Percentiles rank a stretch among this genome's conserved stretches.
Evolutionary conservation across 192 early-diverging fungal species (phyloP).

Genomic region (Anaeromyces robustus): DNA sequence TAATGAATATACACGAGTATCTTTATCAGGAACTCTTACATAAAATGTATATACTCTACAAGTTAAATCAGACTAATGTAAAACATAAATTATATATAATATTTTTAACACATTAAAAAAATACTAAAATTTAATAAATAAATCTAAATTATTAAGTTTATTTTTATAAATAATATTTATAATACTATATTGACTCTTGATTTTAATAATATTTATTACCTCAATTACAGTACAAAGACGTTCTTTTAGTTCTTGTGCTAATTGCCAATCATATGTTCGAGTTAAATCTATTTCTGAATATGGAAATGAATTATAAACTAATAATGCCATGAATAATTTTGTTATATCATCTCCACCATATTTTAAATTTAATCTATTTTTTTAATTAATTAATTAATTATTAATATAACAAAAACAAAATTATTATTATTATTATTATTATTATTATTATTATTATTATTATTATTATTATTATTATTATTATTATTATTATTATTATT

Average conservation of each 20-base stretch:
- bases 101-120: too few species aligned
- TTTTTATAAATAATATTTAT: too few species aligned
- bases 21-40: conserved; percentile 51
- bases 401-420: too few species aligned
- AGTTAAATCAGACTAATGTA: conserved; percentile 47
- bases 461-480: too few species aligned
- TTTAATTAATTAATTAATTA: neutral
- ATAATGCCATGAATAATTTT: conserved; percentile 43
- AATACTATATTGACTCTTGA: too few species aligned
- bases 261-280: conserved; percentile 50
- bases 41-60: conserved; percentile 69
- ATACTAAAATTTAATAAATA: too few species aligned
- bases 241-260: conserved; percentile 70
- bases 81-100: neutral
- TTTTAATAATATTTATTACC: too few species aligned
- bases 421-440: too few species aligned
- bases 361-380: conserved; percentile 23
- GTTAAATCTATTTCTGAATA: conserved; percentile 46
- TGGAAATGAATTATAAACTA: conserved; percentile 54
- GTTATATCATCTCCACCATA: conserved; percentile 88
- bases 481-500: too few species aligned
- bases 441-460: too few species aligned
- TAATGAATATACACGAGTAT: conserved; percentile 56
- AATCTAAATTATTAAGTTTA: too few species aligned
- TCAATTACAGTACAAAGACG: conserved; percentile 72